Base-by-base conservation (phyloP, 208 protist genomes). In the Trypanosoma caninum region DNA sequence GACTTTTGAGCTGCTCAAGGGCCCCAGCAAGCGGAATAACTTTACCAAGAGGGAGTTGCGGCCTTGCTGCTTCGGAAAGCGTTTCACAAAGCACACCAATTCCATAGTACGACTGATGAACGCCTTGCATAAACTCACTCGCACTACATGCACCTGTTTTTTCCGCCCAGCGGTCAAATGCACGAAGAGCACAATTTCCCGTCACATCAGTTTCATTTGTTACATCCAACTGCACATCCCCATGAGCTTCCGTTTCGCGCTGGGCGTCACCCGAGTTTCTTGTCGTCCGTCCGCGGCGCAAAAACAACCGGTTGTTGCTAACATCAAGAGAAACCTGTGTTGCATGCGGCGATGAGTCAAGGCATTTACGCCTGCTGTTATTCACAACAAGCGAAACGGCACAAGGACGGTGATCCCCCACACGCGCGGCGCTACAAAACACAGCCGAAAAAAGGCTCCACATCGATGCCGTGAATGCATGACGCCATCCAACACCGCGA, bases 51-150 rank as follows among this genome's bases (percentile, higher is more conserved):
- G 47, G 38, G 16, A 42, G 7, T n/a, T 55, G 42, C 13, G 44
- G 55, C 47, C 20, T 35, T 2, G 33, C 45, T 9, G 60, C 55
- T 52, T 81, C 65, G 20, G 47, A 10, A 47, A 76, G 65, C 9
- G 62, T 53, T 13, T 68, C 68, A 13, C 82, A 59, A 14, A 91
- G 52, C 10, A 80, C 68, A 10, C 73, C 78, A 3, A 80, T 46
- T 20, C 76, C 70, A 50, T 77, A 74, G 72, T 94, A 94, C 3
- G 80, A 76, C 59, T 94, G 84, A 52, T 83, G 70, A 45, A 62
- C 75, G 16, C 87, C 87, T 7, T 72, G 28, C 9, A 90, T 28
- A 41, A 94, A 84, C 47, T 89, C 83, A 10, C 78, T 72, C 31
- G 68, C 59, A 31, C 61, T 79, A 51, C 82, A 90, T 8, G 69